Evolutionary conservation across 768 basidiomycete species (phyloP), one percentile per base, ranked within the genome.

Genomic region (Amanita thiersii): DNA sequence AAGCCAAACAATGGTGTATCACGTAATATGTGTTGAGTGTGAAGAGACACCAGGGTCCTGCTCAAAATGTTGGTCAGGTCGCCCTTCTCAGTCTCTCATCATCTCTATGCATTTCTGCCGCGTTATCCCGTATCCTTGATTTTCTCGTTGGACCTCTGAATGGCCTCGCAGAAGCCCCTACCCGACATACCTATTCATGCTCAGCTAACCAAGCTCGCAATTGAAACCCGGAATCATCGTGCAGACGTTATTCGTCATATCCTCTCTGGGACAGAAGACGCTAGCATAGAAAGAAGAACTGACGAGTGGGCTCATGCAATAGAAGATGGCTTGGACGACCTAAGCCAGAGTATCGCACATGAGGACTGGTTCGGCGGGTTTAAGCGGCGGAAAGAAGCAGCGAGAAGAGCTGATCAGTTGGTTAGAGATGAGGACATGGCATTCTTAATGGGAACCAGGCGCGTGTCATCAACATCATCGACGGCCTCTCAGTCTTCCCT

Each of bases 301-400:
- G 68, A 72, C 14, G 55, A 52, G 1, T 79, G 77, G 75, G 60
- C 60, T 1, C 51, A 48, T 30, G 63, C 58, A 3, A 49, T 81
- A 7, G 71, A 77, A 52, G 61, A 62, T 17, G 73, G 60, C 1
- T 52, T 80, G 25, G 70, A 71, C 45, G 67, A 65, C 30, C 53
- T 82, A 0, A 64, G 71, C 1, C 52, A 52, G 7, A 57, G 59
- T 45, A 50, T 78, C 5, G 49, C 42, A 18, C 47, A 59, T 1
- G 70, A 66, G 2, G 63, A 64, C 7, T 79, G 77, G 76, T 55
- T 77, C 19, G 60, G 58, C 10, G 69, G 66, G 6, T 51, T 74
- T 34, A 68, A 58, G 53, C 58, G 61, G 51, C 56, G 54, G 37
- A 58, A 56, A 57, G 53, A 48, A 43, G 38, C 39, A 17, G 50